These are phyloP conservation scores for Colletotrichum sp. DNA, from an alignment of 2,329 filamentous ascomycete genomes.

Conservation along the genomic window DNA sequence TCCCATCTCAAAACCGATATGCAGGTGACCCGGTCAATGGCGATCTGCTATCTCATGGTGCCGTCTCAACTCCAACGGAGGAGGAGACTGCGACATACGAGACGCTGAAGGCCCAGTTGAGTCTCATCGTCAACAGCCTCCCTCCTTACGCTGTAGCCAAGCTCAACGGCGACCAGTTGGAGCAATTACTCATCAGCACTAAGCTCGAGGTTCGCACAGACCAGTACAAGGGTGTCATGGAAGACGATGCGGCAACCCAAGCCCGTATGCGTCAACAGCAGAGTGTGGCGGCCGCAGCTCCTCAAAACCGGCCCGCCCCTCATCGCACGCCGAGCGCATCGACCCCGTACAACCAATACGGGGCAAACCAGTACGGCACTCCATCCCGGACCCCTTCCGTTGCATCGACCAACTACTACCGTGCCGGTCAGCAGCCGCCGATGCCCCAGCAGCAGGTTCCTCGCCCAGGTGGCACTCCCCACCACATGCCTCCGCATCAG, in stretches of 20 bases:
- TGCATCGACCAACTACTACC: constrained; percentile 49
- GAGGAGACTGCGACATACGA: constrained; percentile 69
- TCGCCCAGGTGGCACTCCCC: constrained; percentile 24
- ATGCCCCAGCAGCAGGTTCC: constrained; percentile 40
- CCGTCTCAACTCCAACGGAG: constrained; percentile 68
- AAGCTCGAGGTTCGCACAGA: constrained; percentile 75
- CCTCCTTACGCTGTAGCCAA: constrained; percentile 88
- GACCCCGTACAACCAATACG: constrained; percentile 47
- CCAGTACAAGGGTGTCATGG: constrained; percentile 79
- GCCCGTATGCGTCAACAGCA: constrained; percentile 49
- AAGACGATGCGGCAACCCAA: constrained; percentile 72
- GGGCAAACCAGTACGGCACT: constrained; percentile 50
- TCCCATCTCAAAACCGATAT: constrained; percentile 65
- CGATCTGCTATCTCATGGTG: constrained; percentile 71
- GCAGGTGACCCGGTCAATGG: constrained; percentile 66
- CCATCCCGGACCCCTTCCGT: constrained; percentile 49
- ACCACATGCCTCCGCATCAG: constrained; percentile 31
- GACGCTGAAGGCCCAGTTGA: constrained; percentile 75
- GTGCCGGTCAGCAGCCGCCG: constrained; percentile 41
- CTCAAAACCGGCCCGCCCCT: constrained; percentile 33
- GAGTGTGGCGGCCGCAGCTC: constrained; percentile 25
- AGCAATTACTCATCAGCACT: constrained; percentile 80
- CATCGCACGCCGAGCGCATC: constrained; percentile 42
- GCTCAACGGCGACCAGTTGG: constrained; percentile 83
- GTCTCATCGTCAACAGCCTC: constrained; percentile 73